Base-by-base conservation (phyloP, 2,329 filamentous ascomycete genomes). In the Sphaerulina vaccinii region DNA sequence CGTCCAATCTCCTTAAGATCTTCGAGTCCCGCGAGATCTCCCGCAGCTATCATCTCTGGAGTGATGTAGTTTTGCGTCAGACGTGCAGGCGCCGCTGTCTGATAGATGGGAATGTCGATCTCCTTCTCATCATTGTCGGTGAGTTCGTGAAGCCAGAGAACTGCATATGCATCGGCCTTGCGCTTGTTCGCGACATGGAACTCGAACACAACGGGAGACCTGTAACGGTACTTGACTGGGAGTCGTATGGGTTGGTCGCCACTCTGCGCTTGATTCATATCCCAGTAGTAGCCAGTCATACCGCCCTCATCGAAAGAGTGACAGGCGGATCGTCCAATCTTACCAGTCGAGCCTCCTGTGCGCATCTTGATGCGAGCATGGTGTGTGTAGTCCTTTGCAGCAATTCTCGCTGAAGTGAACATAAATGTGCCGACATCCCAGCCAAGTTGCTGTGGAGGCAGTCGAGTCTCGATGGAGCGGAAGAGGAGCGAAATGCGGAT, bases 401-500 rank as follows among this genome's bases (percentile, higher is more conserved):
- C 79, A 40, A 97, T 84, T 13, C 77, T 79, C 42, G 89, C 79
- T 0, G 86, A 89, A 0, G 80, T 73, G 67, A 97, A 95, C 65
- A 96, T 87, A 65, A 97, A 96, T 0, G 92, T 96, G 29, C 93
- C 93, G 37, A 97, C 88, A 55, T 96, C 90, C 88, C 92, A 97
- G 8, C 92, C 90, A 3, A 96, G 80, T 70, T 96, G 87, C 35
- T 84, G 75, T 0, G 87, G 87, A n/a, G 91, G 91, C 1, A 97
- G 77, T 39, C 84, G 84, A 47, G 92, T 86, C 69, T 96, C 91
- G 37, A 96, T 82, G 22, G 88, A 91, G 22, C 92, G 85, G 81
- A 96, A 96, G 2, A 97, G 79, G 2, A 97, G 72, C 0, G 90
- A 95, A 60, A 99, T 87, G 35, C 91, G 86, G 54, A 95, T 80